These are phyloP conservation scores for Solanum aculeatissimum DNA, from an alignment of 305 asterid genomes.

Conservation along the genomic window DNA sequence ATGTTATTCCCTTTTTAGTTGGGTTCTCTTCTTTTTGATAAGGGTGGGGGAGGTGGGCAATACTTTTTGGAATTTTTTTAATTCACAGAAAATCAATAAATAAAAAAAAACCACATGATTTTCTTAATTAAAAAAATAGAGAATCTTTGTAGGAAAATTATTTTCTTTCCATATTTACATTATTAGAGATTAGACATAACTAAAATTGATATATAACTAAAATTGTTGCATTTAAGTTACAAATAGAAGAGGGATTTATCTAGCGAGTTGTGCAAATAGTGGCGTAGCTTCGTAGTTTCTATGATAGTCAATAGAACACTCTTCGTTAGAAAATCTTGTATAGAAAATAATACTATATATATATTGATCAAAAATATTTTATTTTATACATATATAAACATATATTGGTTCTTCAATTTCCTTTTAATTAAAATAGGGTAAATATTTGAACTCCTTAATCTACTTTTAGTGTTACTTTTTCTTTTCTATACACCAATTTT, in stretches of 20 bases:
- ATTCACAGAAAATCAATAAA: background rate
- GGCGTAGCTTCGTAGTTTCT: fast-evolving
- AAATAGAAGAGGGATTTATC: background rate
- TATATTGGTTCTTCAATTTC: background rate
- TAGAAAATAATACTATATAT: background rate
- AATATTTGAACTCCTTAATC: background rate
- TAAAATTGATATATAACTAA: background rate
- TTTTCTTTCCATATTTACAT: background rate
- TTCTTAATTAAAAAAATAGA: background rate
- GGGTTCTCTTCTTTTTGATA: background rate
- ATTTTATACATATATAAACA: too few species aligned
- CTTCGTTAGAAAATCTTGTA: background rate
- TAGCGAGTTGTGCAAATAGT: background rate
- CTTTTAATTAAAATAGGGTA: background rate
- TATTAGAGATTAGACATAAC: too few species aligned
- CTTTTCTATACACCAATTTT: background rate
- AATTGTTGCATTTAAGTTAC: background rate
- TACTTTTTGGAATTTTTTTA: too few species aligned
- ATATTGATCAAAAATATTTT: background rate
- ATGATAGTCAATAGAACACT: background rate
- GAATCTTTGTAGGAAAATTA: background rate
- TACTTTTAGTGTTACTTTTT: background rate
- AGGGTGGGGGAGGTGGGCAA: background rate
- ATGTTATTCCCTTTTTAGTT: background rate
- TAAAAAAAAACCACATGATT: background rate